Conservation (phyloP, 257 asterid species). For the Petrea volubilis region DNA sequence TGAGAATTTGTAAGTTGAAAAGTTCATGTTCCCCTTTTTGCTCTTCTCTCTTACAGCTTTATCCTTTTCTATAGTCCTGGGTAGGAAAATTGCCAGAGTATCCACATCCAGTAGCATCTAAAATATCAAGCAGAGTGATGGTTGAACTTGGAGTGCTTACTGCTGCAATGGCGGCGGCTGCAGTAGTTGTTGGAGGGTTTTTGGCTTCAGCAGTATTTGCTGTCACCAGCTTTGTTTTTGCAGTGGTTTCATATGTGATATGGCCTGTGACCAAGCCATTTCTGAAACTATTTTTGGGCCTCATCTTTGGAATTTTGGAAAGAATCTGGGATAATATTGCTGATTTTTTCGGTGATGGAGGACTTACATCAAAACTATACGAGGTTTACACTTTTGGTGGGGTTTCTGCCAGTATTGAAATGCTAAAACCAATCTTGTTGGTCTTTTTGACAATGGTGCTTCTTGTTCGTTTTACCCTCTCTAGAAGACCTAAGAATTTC, state of each 20-base stretch:
- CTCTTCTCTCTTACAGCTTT: constrained; percentile 28
- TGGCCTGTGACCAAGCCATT: constrained; percentile 90
- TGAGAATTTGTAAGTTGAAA: constrained; percentile 21
- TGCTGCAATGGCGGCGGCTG: constrained; percentile 82
- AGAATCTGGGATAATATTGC: constrained; percentile 62
- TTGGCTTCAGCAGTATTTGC: constrained; percentile 94
- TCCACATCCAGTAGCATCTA: constrained; percentile 89
- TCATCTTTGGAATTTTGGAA: constrained; percentile 61
- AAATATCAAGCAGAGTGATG: constrained; percentile 89
- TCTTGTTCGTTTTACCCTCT: constrained; percentile 90
- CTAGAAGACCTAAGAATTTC: constrained; percentile 94
- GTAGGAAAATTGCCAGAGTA: constrained; percentile 82
- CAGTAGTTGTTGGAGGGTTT: constrained; percentile 76
- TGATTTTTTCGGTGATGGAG: constrained; percentile 74
- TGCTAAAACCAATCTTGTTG: constrained; percentile 73
- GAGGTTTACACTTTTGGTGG: constrained; percentile 80
- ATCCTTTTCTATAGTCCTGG: constrained; percentile 61
- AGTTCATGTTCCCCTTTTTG: constrained; percentile 13
- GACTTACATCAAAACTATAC: constrained; percentile 55
- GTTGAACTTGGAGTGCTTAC: constrained; percentile 86
- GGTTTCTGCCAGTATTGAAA: constrained; percentile 69
- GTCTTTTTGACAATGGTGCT: constrained; percentile 82
- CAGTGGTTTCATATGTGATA: constrained; percentile 57
- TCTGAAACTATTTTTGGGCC: constrained; percentile 62
- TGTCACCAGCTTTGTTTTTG: constrained; percentile 65